Conservation (phyloP, 164 flowering plant genomes). For the Malania oleifera region DNA sequence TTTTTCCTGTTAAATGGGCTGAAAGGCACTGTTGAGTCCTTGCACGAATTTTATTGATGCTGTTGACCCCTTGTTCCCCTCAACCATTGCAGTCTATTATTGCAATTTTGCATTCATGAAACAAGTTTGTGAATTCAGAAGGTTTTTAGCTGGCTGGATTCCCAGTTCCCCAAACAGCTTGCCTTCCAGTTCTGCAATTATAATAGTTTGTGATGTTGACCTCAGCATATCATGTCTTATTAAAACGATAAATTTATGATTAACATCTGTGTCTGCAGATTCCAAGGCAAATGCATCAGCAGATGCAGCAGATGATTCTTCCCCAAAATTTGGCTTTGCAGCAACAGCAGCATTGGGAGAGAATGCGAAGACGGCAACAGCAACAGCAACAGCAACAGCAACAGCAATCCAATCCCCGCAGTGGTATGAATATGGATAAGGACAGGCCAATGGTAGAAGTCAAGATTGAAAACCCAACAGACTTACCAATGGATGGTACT, state of each 20-base stretch:
- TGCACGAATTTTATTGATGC: too few relatives aligned
- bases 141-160: not conserved
- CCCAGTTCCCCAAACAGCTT: too few relatives aligned
- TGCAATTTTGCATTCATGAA: not conserved
- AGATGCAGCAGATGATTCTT: slow-evolving; percentile 66
- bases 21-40: too few relatives aligned
- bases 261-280: slow-evolving; percentile 31
- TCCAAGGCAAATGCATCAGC: slow-evolving; percentile 63
- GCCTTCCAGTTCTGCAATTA: not conserved
- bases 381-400: slow-evolving; percentile 80
- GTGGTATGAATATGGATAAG: slow-evolving; percentile 52
- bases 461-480: slow-evolving; percentile 68
- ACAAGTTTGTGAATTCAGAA: not conserved
- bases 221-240: not conserved
- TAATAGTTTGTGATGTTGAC: too few relatives aligned
- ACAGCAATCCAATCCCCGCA: slow-evolving; percentile 50
- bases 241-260: not conserved
- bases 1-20: not conserved
- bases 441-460: slow-evolving; percentile 71
- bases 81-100: too few relatives aligned
- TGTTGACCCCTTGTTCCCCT: too few relatives aligned
- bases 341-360: slow-evolving; percentile 66
- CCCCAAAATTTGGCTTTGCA: slow-evolving; percentile 59
- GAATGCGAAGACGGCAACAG: slow-evolving; percentile 50
- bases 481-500: slow-evolving; percentile 54